Evolutionary conservation across 768 basidiomycete species (phyloP), one percentile per base, ranked within the genome.

Genomic region (Podaxis sp.): DNA sequence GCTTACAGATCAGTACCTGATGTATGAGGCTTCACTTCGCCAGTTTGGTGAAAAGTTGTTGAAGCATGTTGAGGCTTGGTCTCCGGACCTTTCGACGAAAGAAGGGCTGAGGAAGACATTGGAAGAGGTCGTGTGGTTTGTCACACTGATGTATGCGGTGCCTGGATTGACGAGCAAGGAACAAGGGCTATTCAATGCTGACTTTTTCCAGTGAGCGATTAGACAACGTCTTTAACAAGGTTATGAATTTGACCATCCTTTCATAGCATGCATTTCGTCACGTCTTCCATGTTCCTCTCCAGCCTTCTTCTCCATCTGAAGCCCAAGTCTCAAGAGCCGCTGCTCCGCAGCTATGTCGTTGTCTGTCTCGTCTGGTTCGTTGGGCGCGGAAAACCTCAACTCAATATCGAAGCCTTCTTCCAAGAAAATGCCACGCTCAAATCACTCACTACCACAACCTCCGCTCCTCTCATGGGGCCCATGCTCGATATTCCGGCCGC

Each of bases 211-310:
- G 88, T 89, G 63, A 66, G 87, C 76, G 11, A 19, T 11, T 36
- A 2, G 27, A 2, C 11, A 24, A 4, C 8, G 22, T 15, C 6
- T 41, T 41, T 41, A n/a, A 49, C 1, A 65, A 38, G 19, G 55
- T 55, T 37, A 51, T 56, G 19, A 37, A 68, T 89, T 29, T 76
- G 0, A 81, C 85, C 2, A 57, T 85, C 50, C 67, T 80, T 27
- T 49, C 25, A 36, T n/a, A 90, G 88, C 19, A 84, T 88, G 76
- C 90, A 85, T 65, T 72, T 87, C 2, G 80, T 90, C 47, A 92
- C 89, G 0, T 88, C 88, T 5, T 78, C 85, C 2, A 67, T 89
- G 37, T 88, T 90, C 76, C 68, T 89, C 25, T 76, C 85, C 0
- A 81, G 86, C 2, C 58, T 85, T 50, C 67, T 80, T 41, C 76